These are phyloP conservation scores for Exobasidium rhododendri DNA, from an alignment of 1,284 basidiomycete species.

Conservation along the genomic window DNA sequence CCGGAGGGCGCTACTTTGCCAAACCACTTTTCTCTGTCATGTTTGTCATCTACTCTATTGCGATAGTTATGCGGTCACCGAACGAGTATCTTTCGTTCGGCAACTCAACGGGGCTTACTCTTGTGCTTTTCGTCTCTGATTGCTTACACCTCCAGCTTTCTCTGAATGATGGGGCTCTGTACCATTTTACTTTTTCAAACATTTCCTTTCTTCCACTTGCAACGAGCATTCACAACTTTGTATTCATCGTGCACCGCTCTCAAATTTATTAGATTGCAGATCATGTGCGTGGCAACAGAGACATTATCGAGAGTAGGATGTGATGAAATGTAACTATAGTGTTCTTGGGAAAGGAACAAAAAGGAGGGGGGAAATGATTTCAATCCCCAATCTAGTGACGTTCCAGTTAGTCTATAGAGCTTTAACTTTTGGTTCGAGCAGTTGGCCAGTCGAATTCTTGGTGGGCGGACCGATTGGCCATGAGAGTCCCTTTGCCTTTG, in stretches of 20 bases:
- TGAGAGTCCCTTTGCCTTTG: conserved; percentile 16
- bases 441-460: conserved; percentile 16
- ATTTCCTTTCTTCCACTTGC: not conserved
- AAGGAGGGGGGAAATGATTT: too few relatives aligned
- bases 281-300: too few relatives aligned
- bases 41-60: conserved; percentile 13
- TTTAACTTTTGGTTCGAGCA: conserved; percentile 8
- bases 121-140: conserved; percentile 12
- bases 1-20: not conserved
- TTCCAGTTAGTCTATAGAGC: too few relatives aligned
- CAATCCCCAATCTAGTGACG: too few relatives aligned
- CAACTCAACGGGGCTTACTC: conserved; percentile 16
- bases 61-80: conserved; percentile 13
- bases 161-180: not conserved
- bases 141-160: not conserved
- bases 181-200: conserved; percentile 3
- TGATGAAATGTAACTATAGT: too few relatives aligned
- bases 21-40: not conserved
- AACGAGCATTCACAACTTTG: too few relatives aligned
- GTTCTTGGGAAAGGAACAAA: too few relatives aligned
- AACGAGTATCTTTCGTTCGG: not conserved
- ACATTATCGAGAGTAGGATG: too few relatives aligned
- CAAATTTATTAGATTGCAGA: too few relatives aligned
- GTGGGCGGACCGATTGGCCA: conserved; percentile 16
- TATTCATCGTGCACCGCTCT: too few relatives aligned